Conservation (phyloP, 1,139 yeast genomes). For the Candida pseudoviswanathii region DNA sequence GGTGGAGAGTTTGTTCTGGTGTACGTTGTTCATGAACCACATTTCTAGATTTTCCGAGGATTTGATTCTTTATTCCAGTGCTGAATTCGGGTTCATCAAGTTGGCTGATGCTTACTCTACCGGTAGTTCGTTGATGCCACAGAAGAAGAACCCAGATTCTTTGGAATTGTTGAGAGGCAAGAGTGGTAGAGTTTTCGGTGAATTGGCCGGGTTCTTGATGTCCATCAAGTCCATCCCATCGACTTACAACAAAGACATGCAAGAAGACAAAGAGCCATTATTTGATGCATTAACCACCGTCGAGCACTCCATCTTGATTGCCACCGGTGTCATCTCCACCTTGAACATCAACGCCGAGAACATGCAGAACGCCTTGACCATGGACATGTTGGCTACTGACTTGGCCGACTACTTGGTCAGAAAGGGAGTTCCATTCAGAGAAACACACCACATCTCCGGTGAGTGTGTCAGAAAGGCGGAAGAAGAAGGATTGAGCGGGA, state of each 20-base stretch:
- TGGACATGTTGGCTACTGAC: constrained; percentile 99
- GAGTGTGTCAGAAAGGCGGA: constrained; percentile 95
- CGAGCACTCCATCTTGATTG: constrained; percentile 89
- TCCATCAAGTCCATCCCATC: constrained; percentile 94
- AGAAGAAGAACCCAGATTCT: constrained; percentile 97
- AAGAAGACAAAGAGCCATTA: constrained; percentile 97
- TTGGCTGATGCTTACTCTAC: constrained; percentile 98
- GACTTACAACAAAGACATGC: constrained; percentile 96
- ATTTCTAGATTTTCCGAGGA: constrained; percentile 94
- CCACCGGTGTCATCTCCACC: constrained; percentile 95
- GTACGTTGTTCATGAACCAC: constrained; percentile 93
- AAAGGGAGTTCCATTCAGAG: constrained; percentile 98
- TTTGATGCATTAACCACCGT: constrained; percentile 90
- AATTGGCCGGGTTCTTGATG: constrained; percentile 94
- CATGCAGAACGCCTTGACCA: constrained; percentile 87
- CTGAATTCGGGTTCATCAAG: constrained; percentile 92
- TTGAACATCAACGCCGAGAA: constrained; percentile 66
- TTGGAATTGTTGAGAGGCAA: constrained; percentile 94
- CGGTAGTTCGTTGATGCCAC: constrained; percentile 98
- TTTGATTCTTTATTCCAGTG: constrained; percentile 92
- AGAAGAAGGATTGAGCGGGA: constrained; percentile 70
- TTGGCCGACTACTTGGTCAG: constrained; percentile 96
- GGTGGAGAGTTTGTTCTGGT: constrained; percentile 96
- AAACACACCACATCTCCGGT: constrained; percentile 97
- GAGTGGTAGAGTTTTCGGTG: constrained; percentile 96